A percentile compares a stretch with the other conserved stretches of the same genome.
phyloP scores from a whole-genome alignment of 23 red algal species.

The Gracilaria gracilis region DNA sequence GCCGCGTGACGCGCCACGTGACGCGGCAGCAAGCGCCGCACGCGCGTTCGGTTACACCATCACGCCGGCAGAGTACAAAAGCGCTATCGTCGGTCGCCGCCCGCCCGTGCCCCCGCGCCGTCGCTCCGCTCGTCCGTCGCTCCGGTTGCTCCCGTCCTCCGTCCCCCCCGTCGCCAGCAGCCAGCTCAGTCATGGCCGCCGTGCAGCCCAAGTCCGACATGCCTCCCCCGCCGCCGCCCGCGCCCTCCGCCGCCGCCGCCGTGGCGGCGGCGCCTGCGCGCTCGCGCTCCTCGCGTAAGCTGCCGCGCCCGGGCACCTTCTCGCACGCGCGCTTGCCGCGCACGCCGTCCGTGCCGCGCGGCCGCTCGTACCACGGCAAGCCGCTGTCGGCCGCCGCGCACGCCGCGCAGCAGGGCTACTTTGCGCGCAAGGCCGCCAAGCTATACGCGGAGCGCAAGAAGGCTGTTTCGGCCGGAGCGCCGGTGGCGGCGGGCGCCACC shows the following conservation, averaged over 20 bases:
- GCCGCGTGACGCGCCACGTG: background rate
- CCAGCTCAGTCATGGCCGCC: background rate
- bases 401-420: constrained; percentile 58
- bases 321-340: constrained; percentile 20
- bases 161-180: background rate
- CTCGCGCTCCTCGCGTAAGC: constrained; percentile 25
- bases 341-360: constrained; percentile 35
- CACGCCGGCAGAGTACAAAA: background rate
- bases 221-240: background rate
- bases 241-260: background rate
- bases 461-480: no score
- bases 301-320: constrained; percentile 29
- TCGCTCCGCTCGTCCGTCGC: background rate
- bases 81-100: constrained; percentile 15
- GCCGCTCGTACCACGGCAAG: constrained; percentile 42
- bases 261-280: background rate
- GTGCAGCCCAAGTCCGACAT: constrained; percentile 11
- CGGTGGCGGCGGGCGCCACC: background rate
- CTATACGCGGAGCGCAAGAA: constrained; percentile 37
- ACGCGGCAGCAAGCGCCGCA: background rate
- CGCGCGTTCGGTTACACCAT: background rate
- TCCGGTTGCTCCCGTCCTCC: background rate
- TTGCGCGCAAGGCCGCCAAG: constrained; percentile 60
- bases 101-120: background rate
- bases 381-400: constrained; percentile 52